phyloP scores from a whole-genome alignment of 2,329 filamentous ascomycete genomes.

The Neoascochyta sp. region DNA sequence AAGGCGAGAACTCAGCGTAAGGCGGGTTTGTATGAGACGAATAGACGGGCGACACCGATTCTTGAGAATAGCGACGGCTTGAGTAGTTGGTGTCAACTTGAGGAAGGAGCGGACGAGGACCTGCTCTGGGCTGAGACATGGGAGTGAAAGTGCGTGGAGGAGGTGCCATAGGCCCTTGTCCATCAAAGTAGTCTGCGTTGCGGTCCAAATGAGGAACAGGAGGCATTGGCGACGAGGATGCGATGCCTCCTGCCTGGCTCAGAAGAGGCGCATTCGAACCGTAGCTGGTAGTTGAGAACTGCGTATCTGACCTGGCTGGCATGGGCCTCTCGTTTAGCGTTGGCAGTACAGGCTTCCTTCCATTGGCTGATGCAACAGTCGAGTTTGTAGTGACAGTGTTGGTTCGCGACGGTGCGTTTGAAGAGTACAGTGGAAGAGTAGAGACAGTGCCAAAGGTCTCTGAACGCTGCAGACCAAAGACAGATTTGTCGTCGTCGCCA shows the following conservation, averaged over 20 bases:
- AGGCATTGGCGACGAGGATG: conserved; percentile 35
- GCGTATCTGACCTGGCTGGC: conserved; percentile 47
- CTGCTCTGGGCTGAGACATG: conserved; percentile 28
- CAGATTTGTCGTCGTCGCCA: conserved; percentile 41
- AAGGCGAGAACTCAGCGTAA: conserved; percentile 32
- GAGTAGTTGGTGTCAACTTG: conserved; percentile 30
- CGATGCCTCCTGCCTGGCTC: conserved; percentile 59
- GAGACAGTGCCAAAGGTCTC: conserved; percentile 29
- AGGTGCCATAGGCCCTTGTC: conserved; percentile 21
- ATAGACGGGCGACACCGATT: conserved; percentile 19
- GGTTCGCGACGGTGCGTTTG: conserved; percentile 52
- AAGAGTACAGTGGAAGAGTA: conserved; percentile 47
- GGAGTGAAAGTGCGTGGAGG: conserved; percentile 26
- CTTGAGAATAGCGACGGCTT: conserved; percentile 20
- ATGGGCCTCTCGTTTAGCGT: conserved; percentile 41
- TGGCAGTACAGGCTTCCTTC: conserved; percentile 40
- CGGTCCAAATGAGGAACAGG: conserved; percentile 29
- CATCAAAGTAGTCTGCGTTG: conserved; percentile 28
- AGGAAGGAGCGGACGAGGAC: conserved; percentile 25
- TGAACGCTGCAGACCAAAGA: conserved; percentile 33
- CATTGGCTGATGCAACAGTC: conserved; percentile 9
- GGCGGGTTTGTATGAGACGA: conserved; percentile 12
- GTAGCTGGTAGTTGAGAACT: conserved; percentile 54
- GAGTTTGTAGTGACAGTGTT: conserved; percentile 47
- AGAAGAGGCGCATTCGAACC: conserved; percentile 63